phyloP scores from a whole-genome alignment of 2,329 filamentous ascomycete species.

The Madurella fahalii region DNA sequence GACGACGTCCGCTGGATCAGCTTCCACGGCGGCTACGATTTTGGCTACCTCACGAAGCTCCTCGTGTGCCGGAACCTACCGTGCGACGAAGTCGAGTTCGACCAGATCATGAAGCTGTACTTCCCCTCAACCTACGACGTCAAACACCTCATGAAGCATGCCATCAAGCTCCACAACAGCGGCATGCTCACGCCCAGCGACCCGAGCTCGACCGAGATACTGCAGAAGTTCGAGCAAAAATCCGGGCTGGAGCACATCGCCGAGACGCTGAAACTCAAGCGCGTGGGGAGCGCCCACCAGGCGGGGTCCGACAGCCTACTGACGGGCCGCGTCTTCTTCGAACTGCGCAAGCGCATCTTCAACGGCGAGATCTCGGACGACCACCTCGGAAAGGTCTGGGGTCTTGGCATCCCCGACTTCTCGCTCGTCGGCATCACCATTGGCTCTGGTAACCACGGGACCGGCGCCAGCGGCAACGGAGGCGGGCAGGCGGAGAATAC shows the following conservation, averaged over 20 bases:
- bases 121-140: conserved; percentile 94
- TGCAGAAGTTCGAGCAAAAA: conserved; percentile 84
- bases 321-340: conserved; percentile 93
- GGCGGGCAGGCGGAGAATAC: conserved; percentile 31
- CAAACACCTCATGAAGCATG: conserved; percentile 93
- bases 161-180: conserved; percentile 64
- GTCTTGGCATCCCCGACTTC: conserved; percentile 70
- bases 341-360: conserved; percentile 84
- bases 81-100: conserved; percentile 85
- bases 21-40: conserved; percentile 97
- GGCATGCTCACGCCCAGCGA: conserved; percentile 61
- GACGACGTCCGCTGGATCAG: conserved; percentile 93
- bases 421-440: conserved; percentile 31
- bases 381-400: conserved; percentile 89
- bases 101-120: conserved; percentile 82
- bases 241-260: conserved; percentile 91
- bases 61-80: conserved; percentile 79
- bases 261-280: conserved; percentile 85
- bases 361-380: conserved; percentile 75
- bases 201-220: conserved; percentile 63
- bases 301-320: conserved; percentile 91
- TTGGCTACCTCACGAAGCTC: conserved; percentile 94
- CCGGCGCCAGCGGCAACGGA: background rate
- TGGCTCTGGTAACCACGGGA: conserved; percentile 11
- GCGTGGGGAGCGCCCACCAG: conserved; percentile 83